A percentile compares a stretch with the other conserved stretches of the same genome.
phyloP scores from a whole-genome alignment of 164 flowering plant genomes.

The Berberis vulgaris region DNA sequence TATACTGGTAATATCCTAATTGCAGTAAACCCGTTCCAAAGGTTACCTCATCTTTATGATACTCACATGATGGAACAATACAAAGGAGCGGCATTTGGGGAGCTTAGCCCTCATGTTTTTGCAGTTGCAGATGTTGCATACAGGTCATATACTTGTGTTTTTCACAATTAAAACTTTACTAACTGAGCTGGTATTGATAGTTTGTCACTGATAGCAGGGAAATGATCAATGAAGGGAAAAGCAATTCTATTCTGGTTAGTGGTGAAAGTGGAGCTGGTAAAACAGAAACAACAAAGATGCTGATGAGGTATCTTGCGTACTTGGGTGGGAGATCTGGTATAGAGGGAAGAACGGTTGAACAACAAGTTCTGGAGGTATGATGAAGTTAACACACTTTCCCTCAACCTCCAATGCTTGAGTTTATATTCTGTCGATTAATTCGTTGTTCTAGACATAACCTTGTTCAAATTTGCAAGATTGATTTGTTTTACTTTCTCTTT shows the following conservation, averaged over 20 bases:
- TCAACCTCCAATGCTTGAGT: neutral
- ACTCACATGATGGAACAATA: slow-evolving; percentile 99
- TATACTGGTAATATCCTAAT: slow-evolving; percentile 96
- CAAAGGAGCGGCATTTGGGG: slow-evolving; percentile 93
- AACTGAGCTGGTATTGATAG: slow-evolving; percentile 1
- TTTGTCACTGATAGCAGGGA: slow-evolving; percentile 41
- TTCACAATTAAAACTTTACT: neutral
- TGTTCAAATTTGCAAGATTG: neutral
- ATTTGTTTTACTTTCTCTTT: slow-evolving; percentile 1
- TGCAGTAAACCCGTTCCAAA: slow-evolving; percentile 96
- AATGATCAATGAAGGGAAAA: slow-evolving; percentile 96
- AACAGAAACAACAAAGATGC: slow-evolving; percentile 99
- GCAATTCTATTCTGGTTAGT: slow-evolving; percentile 96
- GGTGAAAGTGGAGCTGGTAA: slow-evolving; percentile 99
- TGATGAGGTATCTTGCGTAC: slow-evolving; percentile 94
- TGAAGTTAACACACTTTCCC: slow-evolving; percentile 5
- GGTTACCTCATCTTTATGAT: slow-evolving; percentile 95
- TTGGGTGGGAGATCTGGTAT: slow-evolving; percentile 91
- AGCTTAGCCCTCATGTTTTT: slow-evolving; percentile 98
- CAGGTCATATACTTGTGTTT: slow-evolving; percentile 42
- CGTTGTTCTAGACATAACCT: neutral
- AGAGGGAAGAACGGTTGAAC: slow-evolving; percentile 97
- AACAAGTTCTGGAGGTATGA: slow-evolving; percentile 96
- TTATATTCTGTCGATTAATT: neutral
- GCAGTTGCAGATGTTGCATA: slow-evolving; percentile 96